These are phyloP conservation scores for Thozetella sp. DNA, from an alignment of 495 filamentous ascomycete genomes.

Conservation along the genomic window DNA sequence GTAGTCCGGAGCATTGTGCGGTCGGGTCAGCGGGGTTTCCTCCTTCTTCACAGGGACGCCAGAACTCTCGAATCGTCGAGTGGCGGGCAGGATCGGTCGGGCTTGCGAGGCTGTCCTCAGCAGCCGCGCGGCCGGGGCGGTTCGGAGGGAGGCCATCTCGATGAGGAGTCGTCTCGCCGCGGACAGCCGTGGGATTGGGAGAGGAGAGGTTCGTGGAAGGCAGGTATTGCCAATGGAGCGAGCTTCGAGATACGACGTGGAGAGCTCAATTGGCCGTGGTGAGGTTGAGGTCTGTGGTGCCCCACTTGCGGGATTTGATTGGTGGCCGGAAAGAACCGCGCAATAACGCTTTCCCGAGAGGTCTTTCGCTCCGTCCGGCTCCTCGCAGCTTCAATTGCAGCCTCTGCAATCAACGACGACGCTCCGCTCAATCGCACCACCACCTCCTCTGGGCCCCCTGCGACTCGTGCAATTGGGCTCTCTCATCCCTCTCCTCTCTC, in stretches of 20 bases:
- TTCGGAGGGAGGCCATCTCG: conserved; percentile 43
- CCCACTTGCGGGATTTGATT: conserved; percentile 14
- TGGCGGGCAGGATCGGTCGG: conserved; percentile 33
- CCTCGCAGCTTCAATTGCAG: conserved; percentile 16
- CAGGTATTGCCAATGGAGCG: neutral
- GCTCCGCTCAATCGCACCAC: conserved; percentile 15
- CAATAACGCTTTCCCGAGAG: conserved; percentile 29
- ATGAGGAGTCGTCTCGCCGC: conserved; percentile 10
- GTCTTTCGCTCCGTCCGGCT: conserved; percentile 18
- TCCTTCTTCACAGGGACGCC: conserved; percentile 27
- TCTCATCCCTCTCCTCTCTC: conserved; percentile 20
- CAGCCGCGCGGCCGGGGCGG: conserved; percentile 38
- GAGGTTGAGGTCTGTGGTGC: conserved; percentile 7
- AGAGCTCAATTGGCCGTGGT: conserved; percentile 7
- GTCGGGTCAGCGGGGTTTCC: conserved; percentile 28
- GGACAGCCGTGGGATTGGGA: conserved; percentile 13
- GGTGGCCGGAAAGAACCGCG: conserved; percentile 29
- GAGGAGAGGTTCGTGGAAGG: conserved; percentile 4
- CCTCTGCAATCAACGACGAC: conserved; percentile 3
- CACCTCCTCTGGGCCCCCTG: conserved; percentile 16
- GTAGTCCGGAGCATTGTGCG: conserved; percentile 77
- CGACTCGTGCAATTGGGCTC: conserved; percentile 11
- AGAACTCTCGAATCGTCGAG: conserved; percentile 48
- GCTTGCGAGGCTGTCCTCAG: conserved; percentile 41
- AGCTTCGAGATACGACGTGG: neutral